Evolutionary conservation across 148 eudicot genomes (phyloP).

Genomic region (Oxyria digyna): DNA sequence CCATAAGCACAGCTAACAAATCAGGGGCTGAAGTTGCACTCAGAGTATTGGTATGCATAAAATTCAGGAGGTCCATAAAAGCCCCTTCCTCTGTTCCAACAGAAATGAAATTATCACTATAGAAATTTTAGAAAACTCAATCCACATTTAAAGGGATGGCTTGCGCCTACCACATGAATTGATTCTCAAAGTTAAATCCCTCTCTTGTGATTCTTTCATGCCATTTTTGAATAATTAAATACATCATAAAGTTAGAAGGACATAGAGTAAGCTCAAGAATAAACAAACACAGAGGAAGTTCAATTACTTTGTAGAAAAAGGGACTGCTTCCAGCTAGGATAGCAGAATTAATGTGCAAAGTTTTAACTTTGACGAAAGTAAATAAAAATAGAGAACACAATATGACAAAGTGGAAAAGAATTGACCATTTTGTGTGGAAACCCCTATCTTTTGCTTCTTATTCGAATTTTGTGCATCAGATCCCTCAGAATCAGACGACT

Average conservation of each 20-base stretch:
- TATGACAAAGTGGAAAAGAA: neutral
- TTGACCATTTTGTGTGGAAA: neutral
- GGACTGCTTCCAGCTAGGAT: constrained; percentile 93
- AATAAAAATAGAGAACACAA: too few relatives aligned
- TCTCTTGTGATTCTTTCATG: constrained; percentile 90
- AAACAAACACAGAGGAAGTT: neutral
- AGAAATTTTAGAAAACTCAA: neutral
- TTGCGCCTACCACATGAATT: neutral
- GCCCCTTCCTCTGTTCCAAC: constrained; percentile 54
- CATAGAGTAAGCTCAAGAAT: neutral
- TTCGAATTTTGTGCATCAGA: constrained; percentile 16
- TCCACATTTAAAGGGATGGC: neutral
- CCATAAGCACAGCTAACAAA: constrained; percentile 58
- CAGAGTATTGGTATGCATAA: constrained; percentile 54
- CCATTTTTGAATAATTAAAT: constrained; percentile 90
- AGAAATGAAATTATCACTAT: neutral
- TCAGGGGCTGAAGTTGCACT: constrained; percentile 42
- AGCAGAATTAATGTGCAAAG: constrained; percentile 66
- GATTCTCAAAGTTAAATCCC: constrained; percentile 54
- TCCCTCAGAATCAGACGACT: constrained; percentile 21
- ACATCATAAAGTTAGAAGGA: constrained; percentile 7
- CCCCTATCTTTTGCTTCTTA: constrained; percentile 52
- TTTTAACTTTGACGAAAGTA: neutral
- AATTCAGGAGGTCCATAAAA: constrained; percentile 66
- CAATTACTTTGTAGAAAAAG: constrained; percentile 71